Percentiles rank a stretch among this genome's conserved stretches.
phyloP scores from a whole-genome alignment of 371 early-diverging fungal species.

The Mortierella sp. region DNA sequence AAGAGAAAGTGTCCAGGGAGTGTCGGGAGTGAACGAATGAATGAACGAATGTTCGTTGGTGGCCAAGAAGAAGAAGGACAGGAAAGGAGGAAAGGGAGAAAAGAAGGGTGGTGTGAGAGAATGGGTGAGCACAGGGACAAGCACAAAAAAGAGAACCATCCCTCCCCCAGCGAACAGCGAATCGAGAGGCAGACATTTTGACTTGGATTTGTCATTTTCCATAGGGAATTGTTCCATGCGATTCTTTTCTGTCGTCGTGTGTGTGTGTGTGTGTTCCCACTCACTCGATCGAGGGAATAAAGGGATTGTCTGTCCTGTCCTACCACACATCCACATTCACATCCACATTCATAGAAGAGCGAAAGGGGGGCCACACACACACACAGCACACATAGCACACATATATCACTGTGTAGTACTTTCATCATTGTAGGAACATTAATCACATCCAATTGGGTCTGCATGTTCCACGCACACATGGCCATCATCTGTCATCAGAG shows the following conservation, averaged over 20 bases:
- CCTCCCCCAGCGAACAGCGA: neutral
- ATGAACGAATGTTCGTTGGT: neutral
- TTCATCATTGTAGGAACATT: too few relatives aligned
- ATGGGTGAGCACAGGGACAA: neutral
- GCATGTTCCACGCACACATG: too few relatives aligned
- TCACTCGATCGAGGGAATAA: too few relatives aligned
- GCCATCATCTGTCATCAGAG: too few relatives aligned
- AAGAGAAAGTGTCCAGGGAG: neutral
- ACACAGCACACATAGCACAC: too few relatives aligned
- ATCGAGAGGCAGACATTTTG: neutral
- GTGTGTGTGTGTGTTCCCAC: too few relatives aligned
- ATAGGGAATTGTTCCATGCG: neutral
- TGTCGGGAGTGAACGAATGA: neutral
- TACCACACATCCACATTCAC: too few relatives aligned
- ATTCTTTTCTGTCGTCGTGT: neutral
- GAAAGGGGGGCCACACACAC: too few relatives aligned
- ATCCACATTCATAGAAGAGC: too few relatives aligned
- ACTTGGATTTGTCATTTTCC: conserved; percentile 4
- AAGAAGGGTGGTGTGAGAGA: neutral
- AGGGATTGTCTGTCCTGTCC: too few relatives aligned
- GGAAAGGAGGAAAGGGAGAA: neutral
- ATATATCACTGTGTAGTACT: too few relatives aligned
- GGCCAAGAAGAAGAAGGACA: neutral
- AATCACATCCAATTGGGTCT: too few relatives aligned
- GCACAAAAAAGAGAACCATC: neutral